Percentiles rank a stretch among this genome's conserved stretches.
These are phyloP conservation scores for Capronia americana DNA, from an alignment of 2,329 filamentous ascomycete genomes.

Conservation along the genomic window DNA sequence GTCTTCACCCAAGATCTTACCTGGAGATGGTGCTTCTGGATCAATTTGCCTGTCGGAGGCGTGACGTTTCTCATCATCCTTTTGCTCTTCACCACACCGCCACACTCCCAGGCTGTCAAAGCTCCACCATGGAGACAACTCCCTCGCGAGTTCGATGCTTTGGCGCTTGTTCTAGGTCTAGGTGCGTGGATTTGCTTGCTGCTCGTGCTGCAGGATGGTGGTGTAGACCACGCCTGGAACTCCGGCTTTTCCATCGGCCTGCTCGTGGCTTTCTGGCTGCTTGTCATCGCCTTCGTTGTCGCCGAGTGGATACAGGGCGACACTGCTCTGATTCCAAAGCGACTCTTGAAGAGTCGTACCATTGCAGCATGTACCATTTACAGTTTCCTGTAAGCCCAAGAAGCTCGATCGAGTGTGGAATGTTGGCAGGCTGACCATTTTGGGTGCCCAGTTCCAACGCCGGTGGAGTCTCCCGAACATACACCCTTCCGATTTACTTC, in stretches of 20 bases:
- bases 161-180: constrained; percentile 58
- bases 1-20: constrained; percentile 41
- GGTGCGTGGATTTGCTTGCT: constrained; percentile 61
- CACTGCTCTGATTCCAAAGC: constrained; percentile 42
- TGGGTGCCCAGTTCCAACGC: constrained; percentile 6
- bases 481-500: constrained; percentile 59
- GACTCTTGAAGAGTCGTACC: constrained; percentile 22
- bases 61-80: constrained; percentile 43
- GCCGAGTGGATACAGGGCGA: constrained; percentile 46
- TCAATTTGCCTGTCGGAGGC: constrained; percentile 58
- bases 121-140: not conserved
- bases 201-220: constrained; percentile 65
- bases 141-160: constrained; percentile 45
- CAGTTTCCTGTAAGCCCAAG: too few relatives aligned
- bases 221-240: constrained; percentile 59
- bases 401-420: constrained; percentile 10
- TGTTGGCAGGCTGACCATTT: constrained; percentile 3
- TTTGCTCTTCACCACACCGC: constrained; percentile 40
- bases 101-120: not conserved
- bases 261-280: constrained; percentile 56
- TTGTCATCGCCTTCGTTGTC: constrained; percentile 45
- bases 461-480: constrained; percentile 43
- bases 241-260: constrained; percentile 58
- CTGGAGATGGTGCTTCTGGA: constrained; percentile 55
- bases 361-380: too few relatives aligned